These are phyloP conservation scores for Coprinellus aureogranulatus DNA, from an alignment of 768 basidiomycete genomes.

Conservation along the genomic window DNA sequence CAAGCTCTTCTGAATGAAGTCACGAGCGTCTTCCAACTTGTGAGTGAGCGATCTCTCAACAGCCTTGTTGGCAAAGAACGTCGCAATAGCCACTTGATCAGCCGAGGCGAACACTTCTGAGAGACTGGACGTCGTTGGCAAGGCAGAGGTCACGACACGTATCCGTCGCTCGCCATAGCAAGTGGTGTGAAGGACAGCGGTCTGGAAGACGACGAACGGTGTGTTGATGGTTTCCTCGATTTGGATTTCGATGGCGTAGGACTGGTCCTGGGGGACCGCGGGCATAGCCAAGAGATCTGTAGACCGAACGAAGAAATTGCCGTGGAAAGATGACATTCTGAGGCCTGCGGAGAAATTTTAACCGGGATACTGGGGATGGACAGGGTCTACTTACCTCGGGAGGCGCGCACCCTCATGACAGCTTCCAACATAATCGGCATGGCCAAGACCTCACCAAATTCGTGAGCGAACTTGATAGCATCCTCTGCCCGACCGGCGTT, in stretches of 20 bases:
- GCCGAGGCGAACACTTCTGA: slow-evolving; percentile 89
- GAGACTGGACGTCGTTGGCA: slow-evolving; percentile 84
- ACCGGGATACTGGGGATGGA: neutral
- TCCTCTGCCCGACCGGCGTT: slow-evolving; percentile 93
- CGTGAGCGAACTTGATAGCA: slow-evolving; percentile 96
- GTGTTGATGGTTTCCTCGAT: slow-evolving; percentile 91
- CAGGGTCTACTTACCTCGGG: slow-evolving; percentile 58
- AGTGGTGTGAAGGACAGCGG: slow-evolving; percentile 91
- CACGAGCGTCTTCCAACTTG: slow-evolving; percentile 87
- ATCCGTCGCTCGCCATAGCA: slow-evolving; percentile 91
- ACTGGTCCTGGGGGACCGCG: slow-evolving; percentile 94
- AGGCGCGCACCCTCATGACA: slow-evolving; percentile 97
- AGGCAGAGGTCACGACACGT: slow-evolving; percentile 82
- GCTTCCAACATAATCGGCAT: slow-evolving; percentile 96
- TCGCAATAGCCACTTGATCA: slow-evolving; percentile 83
- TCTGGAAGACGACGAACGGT: slow-evolving; percentile 92
- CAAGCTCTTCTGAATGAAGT: slow-evolving; percentile 78
- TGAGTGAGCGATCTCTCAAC: slow-evolving; percentile 84
- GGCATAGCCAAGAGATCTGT: slow-evolving; percentile 96
- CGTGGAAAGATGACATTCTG: slow-evolving; percentile 96
- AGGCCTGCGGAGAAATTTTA: slow-evolving; percentile 51
- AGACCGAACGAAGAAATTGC: slow-evolving; percentile 97
- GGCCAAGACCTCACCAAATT: slow-evolving; percentile 89
- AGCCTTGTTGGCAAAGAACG: slow-evolving; percentile 86
- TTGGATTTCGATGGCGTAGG: slow-evolving; percentile 92